phyloP scores from a whole-genome alignment of 116 monocot genomes.

The Posidonia oceanica region DNA sequence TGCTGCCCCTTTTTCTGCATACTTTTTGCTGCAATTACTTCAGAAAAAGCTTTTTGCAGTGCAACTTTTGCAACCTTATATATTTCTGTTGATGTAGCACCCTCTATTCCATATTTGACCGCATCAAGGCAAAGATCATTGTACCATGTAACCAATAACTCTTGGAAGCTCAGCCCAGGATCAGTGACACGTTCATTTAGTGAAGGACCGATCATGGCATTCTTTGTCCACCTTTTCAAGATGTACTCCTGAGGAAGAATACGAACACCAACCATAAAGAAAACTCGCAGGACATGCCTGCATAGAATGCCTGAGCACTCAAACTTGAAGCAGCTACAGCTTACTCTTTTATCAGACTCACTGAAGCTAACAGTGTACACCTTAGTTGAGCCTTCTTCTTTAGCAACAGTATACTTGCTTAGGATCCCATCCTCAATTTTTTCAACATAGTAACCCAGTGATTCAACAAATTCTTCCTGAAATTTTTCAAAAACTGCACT shows the following conservation, averaged over 20 bases:
- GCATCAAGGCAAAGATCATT: conserved; percentile 29
- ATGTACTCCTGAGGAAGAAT: conserved; percentile 21
- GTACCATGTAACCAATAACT: conserved; percentile 18
- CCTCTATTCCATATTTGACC: conserved; percentile 26
- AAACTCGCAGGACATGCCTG: conserved; percentile 23
- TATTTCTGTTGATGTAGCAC: conserved; percentile 15
- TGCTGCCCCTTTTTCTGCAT: conserved; percentile 33
- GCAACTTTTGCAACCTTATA: conserved; percentile 26
- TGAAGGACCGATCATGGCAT: conserved; percentile 9
- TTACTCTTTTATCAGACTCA: conserved; percentile 12
- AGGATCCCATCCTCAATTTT: conserved; percentile 21
- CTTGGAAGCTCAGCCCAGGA: conserved; percentile 9
- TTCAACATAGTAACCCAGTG: conserved; percentile 25
- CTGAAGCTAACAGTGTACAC: conserved; percentile 13
- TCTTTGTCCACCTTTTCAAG: conserved; percentile 21
- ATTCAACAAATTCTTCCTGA: conserved; percentile 32
- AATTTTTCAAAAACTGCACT: conserved; percentile 23
- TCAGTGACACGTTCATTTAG: conserved; percentile 8
- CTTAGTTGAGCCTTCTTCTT: conserved; percentile 18
- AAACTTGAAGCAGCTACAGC: conserved; percentile 25
- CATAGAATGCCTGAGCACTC: conserved; percentile 24
- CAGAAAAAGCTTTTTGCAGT: conserved; percentile 27
- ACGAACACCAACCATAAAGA: conserved; percentile 20
- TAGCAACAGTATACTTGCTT: conserved; percentile 20
- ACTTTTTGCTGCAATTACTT: conserved; percentile 22